Conservation (phyloP, 2,329 filamentous ascomycete genomes). For the Aureobasidium sp. region DNA sequence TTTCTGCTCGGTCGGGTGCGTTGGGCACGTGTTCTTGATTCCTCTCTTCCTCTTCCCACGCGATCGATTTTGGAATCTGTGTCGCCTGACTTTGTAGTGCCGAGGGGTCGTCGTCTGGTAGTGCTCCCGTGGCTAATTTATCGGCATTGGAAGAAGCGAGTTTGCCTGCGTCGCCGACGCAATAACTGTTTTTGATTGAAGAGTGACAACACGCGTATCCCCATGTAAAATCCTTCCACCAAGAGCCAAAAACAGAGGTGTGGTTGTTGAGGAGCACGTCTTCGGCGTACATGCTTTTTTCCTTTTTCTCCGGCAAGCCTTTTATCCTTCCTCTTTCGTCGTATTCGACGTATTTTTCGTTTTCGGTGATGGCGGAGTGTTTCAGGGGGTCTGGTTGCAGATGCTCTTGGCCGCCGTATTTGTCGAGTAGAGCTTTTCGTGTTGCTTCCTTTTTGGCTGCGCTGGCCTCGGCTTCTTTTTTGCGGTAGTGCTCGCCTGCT, state of each 20-base stretch:
- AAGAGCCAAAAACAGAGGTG: constrained; percentile 87
- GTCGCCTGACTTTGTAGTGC: background rate
- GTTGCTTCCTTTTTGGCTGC: constrained; percentile 61
- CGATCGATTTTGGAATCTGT: constrained; percentile 34
- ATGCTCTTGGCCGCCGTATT: constrained; percentile 68
- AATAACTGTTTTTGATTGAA: constrained; percentile 92
- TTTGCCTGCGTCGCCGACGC: constrained; percentile 85
- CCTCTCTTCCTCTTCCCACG: constrained; percentile 38
- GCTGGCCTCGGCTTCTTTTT: constrained; percentile 69
- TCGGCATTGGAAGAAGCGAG: constrained; percentile 72
- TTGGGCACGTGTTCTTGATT: constrained; percentile 39
- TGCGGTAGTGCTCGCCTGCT: constrained; percentile 75
- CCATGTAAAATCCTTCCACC: constrained; percentile 95
- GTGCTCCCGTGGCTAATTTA: constrained; percentile 44
- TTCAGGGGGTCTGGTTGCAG: constrained; percentile 51
- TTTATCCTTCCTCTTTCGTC: constrained; percentile 86
- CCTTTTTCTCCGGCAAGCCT: constrained; percentile 67
- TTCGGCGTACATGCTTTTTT: constrained; percentile 86
- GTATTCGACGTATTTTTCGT: constrained; percentile 87
- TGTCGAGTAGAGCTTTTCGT: constrained; percentile 65
- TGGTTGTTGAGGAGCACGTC: constrained; percentile 88
- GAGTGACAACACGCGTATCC: constrained; percentile 95
- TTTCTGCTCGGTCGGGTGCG: constrained; percentile 35
- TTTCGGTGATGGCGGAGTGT: constrained; percentile 65
- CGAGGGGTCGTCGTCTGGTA: constrained; percentile 31